Base-by-base conservation (phyloP, 2,329 filamentous ascomycete species). In the Didymella pinodella region DNA sequence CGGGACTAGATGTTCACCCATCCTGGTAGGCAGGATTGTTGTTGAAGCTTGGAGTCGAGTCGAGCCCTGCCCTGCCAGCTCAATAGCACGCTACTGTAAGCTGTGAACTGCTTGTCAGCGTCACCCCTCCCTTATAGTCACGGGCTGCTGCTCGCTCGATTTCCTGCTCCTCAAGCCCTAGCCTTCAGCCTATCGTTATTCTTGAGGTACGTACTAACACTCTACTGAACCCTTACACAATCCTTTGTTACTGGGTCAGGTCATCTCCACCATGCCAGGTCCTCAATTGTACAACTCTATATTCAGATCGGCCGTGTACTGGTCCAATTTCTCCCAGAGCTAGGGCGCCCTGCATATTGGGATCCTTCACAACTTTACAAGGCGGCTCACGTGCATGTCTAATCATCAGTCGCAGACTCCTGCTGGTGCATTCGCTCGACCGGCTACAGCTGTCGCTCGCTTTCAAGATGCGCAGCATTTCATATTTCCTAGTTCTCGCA, bases 401-500 rank as follows among this genome's bases (percentile, higher is more conserved):
- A 44, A 59, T 38, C 11, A 22, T 54, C 18, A 32, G 28, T 50
- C 22, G 38, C 47, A 59, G 50, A 43, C 22, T 29, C 32, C 47
- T 28, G 50, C 56, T 54, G 51, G 46, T 43, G 28, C 67, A 65
- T 51, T 75, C 65, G 56, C 66, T 71, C 62, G 65, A 59, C 63
- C 60, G 61, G 63, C 18, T 64, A 59, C 62, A 68, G 56, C 66
- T 67, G 64, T 68, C 71, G 54, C 51, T 72, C 69, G 62, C 68
- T 75, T 53, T 49, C 66, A 72, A 25, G 22, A 77, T 77, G 75
- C 72, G 65, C 46, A 62, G 53, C 43, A 29, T 69, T 54, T 69
- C 63, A 65, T 57, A 64, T 49, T 43, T 67, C 8, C 48, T 75
- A 60, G 72, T 65, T 34, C 51, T 73, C 50, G 62, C 61, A 45